Percentiles rank a stretch among this genome's conserved stretches.
Evolutionary conservation across 352 stramenopile species (phyloP).

Genomic region (Phytophthora pini): DNA sequence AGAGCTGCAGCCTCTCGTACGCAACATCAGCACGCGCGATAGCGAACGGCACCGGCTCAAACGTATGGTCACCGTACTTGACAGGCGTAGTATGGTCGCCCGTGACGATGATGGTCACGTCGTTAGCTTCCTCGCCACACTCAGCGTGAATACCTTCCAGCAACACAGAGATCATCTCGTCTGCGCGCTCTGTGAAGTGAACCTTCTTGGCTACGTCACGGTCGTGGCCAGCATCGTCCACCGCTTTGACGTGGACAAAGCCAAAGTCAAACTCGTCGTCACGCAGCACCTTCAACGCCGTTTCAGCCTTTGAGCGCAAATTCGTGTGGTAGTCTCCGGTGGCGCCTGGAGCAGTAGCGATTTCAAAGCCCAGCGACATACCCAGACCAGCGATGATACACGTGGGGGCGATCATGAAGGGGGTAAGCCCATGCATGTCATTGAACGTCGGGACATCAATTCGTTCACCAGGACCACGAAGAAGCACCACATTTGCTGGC

Average conservation of each 20-base stretch:
- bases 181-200: slow-evolving; percentile 84
- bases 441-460: slow-evolving; percentile 87
- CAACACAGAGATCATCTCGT: slow-evolving; percentile 80
- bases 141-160: slow-evolving; percentile 58
- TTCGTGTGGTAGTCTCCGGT: slow-evolving; percentile 90
- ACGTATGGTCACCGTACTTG: slow-evolving; percentile 88
- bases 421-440: slow-evolving; percentile 78
- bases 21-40: slow-evolving; percentile 64
- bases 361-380: slow-evolving; percentile 86
- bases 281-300: slow-evolving; percentile 56
- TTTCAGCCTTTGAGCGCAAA: slow-evolving; percentile 80
- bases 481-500: slow-evolving; percentile 85
- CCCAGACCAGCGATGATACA: slow-evolving; percentile 90
- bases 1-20: slow-evolving; percentile 36
- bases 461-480: slow-evolving; percentile 83
- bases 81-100: slow-evolving; percentile 89
- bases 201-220: slow-evolving; percentile 87
- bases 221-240: slow-evolving; percentile 89
- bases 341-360: slow-evolving; percentile 69
- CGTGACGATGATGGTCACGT: slow-evolving; percentile 87
- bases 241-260: slow-evolving; percentile 88
- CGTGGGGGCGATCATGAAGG: slow-evolving; percentile 91
- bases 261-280: slow-evolving; percentile 69
- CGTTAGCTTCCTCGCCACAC: slow-evolving; percentile 38
- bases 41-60: slow-evolving; percentile 85